phyloP scores from a whole-genome alignment of 495 filamentous ascomycete species.

The Penicillium lividum region DNA sequence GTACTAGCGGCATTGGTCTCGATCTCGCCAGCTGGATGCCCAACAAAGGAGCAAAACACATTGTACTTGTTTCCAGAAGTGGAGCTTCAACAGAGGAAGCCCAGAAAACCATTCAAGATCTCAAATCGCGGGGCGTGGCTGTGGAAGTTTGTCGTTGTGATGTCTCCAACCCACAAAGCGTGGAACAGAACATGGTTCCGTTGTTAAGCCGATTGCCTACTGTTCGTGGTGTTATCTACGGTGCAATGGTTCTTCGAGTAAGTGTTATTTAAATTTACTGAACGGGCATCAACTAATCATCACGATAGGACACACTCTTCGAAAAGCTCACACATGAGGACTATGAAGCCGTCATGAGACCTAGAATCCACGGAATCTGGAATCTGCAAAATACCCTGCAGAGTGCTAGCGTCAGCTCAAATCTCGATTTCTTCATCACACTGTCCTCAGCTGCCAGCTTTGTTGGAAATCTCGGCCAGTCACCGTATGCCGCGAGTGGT shows the following conservation, averaged over 20 bases:
- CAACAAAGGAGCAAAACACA: conserved; percentile 54
- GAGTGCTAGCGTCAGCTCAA: conserved; percentile 8
- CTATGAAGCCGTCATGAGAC: conserved; percentile 41
- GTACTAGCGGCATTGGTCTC: conserved; percentile 60
- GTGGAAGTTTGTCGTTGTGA: conserved; percentile 32
- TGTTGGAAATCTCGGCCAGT: conserved; percentile 45
- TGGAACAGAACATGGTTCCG: conserved; percentile 20
- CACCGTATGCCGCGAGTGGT: conserved; percentile 45
- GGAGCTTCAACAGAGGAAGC: conserved; percentile 28
- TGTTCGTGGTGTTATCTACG: conserved; percentile 40
- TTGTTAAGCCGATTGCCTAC: conserved; percentile 25
- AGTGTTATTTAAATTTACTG: not conserved
- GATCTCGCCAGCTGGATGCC: conserved; percentile 62
- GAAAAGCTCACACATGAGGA: conserved; percentile 50
- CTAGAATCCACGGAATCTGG: conserved; percentile 51
- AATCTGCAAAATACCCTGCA: conserved; percentile 58
- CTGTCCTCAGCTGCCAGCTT: conserved; percentile 45
- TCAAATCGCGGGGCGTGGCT: conserved; percentile 31
- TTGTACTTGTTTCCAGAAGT: conserved; percentile 51
- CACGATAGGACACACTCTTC: conserved; percentile 37
- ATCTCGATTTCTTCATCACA: conserved; percentile 55
- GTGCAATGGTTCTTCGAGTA: conserved; percentile 44
- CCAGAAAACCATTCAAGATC: conserved; percentile 37
- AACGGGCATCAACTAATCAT: conserved; percentile 4
- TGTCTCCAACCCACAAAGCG: conserved; percentile 21